Conservation (phyloP, 2,329 filamentous ascomycete genomes). For the Fulvia fulva region DNA sequence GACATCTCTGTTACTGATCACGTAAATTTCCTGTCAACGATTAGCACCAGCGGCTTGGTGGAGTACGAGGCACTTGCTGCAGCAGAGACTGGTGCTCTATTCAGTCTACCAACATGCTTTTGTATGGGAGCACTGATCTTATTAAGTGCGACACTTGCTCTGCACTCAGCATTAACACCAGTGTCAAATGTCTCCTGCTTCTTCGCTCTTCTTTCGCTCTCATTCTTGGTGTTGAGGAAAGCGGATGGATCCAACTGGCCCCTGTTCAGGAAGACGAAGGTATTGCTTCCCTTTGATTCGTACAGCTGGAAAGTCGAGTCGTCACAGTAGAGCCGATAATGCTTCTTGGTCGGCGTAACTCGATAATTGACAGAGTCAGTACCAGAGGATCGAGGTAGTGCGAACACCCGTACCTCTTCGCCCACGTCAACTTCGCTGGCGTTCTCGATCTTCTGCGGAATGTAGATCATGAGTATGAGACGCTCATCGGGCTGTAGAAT, state of each 20-base stretch:
- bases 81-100: background rate
- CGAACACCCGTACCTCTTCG: constrained; percentile 5
- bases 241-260: background rate
- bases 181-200: background rate
- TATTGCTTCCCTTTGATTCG: constrained; percentile 1
- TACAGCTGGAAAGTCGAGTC: constrained; percentile 4
- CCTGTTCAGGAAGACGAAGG: constrained; percentile 1
- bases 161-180: background rate
- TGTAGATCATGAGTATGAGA: constrained; percentile 4
- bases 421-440: constrained; percentile 1
- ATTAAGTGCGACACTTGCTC: constrained; percentile 4
- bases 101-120: constrained; percentile 4
- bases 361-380: background rate
- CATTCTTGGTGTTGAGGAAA: background rate
- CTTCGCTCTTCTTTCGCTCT: background rate
- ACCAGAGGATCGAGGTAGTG: constrained; percentile 1
- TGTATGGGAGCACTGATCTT: constrained; percentile 4
- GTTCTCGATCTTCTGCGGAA: constrained; percentile 1
- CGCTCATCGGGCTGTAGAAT: constrained; percentile 5
- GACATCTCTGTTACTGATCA: constrained; percentile 8
- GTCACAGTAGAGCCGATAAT: constrained; percentile 2
- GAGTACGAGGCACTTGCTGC: background rate
- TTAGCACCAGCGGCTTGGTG: background rate
- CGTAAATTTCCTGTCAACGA: constrained; percentile 2
- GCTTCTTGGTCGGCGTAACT: background rate